These are phyloP conservation scores for Paspalum vaginatum DNA, from an alignment of 176 grass and related monocot species.

Conservation along the genomic window DNA sequence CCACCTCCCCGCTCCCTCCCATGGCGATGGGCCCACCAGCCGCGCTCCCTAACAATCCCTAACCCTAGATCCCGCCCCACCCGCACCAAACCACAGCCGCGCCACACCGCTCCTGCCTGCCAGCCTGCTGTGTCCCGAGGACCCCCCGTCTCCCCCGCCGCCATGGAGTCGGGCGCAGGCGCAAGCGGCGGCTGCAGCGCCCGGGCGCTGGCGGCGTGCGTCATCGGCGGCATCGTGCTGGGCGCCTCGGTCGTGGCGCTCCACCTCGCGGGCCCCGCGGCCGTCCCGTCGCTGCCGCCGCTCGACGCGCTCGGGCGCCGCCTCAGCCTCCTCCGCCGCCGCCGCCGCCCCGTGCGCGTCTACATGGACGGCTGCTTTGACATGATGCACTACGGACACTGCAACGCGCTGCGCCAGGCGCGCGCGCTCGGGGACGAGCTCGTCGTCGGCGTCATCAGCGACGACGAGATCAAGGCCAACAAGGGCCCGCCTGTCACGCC, in stretches of 20 bases:
- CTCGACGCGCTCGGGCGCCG: constrained; percentile 6
- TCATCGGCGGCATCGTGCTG: constrained; percentile 74
- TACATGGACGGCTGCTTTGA: constrained; percentile 95
- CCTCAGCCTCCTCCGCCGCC: constrained; percentile 37
- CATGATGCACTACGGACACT: constrained; percentile 98
- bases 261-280: constrained; percentile 38
- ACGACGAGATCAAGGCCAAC: constrained; percentile 79
- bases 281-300: constrained; percentile 27
- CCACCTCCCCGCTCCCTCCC: constrained; percentile 4
- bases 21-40: constrained; percentile 33
- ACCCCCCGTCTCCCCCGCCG: not conserved
- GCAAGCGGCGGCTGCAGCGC: constrained; percentile 25
- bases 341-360: constrained; percentile 62
- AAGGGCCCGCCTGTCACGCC: constrained; percentile 85
- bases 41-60: not conserved
- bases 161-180: constrained; percentile 50
- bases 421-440: constrained; percentile 74
- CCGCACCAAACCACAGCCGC: not conserved
- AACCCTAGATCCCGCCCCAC: constrained; percentile 43
- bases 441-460: constrained; percentile 76
- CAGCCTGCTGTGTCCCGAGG: too few species aligned
- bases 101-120: not conserved
- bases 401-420: constrained; percentile 85
- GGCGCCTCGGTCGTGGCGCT: constrained; percentile 58
- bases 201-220: constrained; percentile 51